Conservation (phyloP, 2,329 filamentous ascomycete genomes). For the Pleoardoris graminearum region DNA sequence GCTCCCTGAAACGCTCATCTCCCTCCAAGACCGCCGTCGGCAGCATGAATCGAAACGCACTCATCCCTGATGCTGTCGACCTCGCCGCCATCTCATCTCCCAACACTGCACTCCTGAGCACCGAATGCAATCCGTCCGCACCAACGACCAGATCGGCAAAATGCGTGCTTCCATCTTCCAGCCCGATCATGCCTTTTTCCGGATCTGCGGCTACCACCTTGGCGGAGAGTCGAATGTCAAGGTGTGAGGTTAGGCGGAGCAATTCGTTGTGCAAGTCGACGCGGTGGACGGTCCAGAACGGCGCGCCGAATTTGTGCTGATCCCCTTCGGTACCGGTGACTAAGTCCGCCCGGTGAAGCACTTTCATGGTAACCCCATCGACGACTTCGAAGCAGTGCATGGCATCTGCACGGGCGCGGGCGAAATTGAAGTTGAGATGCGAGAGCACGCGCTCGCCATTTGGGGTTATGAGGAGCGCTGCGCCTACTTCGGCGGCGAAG, state of each 20-base stretch:
- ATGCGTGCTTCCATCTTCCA: constrained; percentile 8
- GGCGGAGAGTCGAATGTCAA: neutral
- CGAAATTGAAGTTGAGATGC: constrained; percentile 11
- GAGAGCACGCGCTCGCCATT: constrained; percentile 10
- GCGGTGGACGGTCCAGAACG: constrained; percentile 1
- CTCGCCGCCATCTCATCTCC: neutral
- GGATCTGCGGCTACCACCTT: neutral
- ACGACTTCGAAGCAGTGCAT: neutral
- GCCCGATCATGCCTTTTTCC: constrained; percentile 3
- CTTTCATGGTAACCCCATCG: neutral
- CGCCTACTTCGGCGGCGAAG: constrained; percentile 9
- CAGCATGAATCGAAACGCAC: constrained; percentile 10
- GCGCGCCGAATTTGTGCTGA: neutral
- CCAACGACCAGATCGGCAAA: constrained; percentile 12
- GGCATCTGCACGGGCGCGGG: constrained; percentile 3
- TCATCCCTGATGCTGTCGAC: constrained; percentile 5
- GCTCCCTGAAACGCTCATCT: too few relatives aligned
- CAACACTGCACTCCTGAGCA: neutral
- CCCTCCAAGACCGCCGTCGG: neutral
- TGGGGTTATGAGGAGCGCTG: constrained; percentile 6
- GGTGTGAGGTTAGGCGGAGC: constrained; percentile 2
- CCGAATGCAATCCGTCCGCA: constrained; percentile 10
- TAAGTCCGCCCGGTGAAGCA: neutral
- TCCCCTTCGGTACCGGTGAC: neutral
- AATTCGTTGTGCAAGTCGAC: constrained; percentile 10